These are phyloP conservation scores for Ophiostoma sp. DNA, from an alignment of 2,329 filamentous ascomycete genomes.

Conservation along the genomic window DNA sequence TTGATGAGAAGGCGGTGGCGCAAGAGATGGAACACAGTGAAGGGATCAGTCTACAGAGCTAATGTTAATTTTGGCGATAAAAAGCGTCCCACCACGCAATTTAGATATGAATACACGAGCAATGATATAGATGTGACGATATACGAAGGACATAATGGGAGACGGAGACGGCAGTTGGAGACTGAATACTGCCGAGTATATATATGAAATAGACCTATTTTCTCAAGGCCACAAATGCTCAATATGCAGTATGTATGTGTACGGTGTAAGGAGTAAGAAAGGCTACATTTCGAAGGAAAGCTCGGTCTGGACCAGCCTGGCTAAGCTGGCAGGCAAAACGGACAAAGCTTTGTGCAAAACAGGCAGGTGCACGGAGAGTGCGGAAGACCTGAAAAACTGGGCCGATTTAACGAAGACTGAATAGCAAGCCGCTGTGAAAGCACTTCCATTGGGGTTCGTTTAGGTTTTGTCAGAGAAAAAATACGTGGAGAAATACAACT, in stretches of 20 bases:
- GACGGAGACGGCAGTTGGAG: background rate
- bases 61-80: background rate
- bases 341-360: background rate
- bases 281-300: background rate
- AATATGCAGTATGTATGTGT: background rate
- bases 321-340: background rate
- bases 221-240: background rate
- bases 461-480: background rate
- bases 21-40: background rate
- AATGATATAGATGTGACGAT: constrained; percentile 12
- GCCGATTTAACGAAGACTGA: background rate
- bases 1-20: background rate
- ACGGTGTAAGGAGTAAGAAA: no score
- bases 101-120: constrained; percentile 12
- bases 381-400: background rate
- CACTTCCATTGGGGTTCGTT: background rate
- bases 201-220: background rate
- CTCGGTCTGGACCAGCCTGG: background rate
- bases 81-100: background rate
- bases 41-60: background rate
- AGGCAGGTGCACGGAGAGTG: background rate
- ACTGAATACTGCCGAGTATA: background rate
- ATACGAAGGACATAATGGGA: constrained; percentile 2
- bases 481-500: background rate
- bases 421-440: background rate